A percentile compares a stretch with the other conserved stretches of the same genome.
phyloP scores from a whole-genome alignment of 192 early-diverging fungal species.

The Coemansia sp. region DNA sequence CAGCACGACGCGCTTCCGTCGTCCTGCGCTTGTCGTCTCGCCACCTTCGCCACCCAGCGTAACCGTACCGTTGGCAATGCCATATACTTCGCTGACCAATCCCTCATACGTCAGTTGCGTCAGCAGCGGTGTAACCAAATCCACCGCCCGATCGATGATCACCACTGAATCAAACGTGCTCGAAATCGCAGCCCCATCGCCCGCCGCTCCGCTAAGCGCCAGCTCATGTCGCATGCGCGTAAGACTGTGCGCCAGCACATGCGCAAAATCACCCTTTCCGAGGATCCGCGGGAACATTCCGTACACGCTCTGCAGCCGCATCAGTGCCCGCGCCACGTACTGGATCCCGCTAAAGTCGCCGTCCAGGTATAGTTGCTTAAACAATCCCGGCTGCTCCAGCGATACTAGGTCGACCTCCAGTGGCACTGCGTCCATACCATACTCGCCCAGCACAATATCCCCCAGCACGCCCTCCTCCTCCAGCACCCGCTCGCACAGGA shows the following conservation, averaged over 20 bases:
- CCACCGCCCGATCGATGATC: slow-evolving; percentile 87
- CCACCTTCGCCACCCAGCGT: slow-evolving; percentile 22
- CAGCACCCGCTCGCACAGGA: slow-evolving; percentile 89
- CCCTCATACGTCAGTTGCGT: slow-evolving; percentile 98
- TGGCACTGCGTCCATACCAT: slow-evolving; percentile 85
- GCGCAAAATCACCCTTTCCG: slow-evolving; percentile 85
- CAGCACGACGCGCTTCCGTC: slow-evolving; percentile 75
- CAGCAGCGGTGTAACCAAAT: slow-evolving; percentile 87
- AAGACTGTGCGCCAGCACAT: slow-evolving; percentile 71
- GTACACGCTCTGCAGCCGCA: slow-evolving; percentile 86
- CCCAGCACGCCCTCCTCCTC: slow-evolving; percentile 93
- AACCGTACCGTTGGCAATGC: slow-evolving; percentile 61
- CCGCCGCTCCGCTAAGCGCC: slow-evolving; percentile 37
- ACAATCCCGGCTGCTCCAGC: slow-evolving; percentile 80
- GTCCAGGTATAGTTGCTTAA: slow-evolving; percentile 77
- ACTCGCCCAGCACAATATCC: slow-evolving; percentile 82
- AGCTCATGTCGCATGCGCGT: slow-evolving; percentile 82
- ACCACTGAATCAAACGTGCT: slow-evolving; percentile 77
- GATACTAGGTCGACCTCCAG: slow-evolving; percentile 89
- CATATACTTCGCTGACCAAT: slow-evolving; percentile 90
- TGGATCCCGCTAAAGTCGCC: slow-evolving; percentile 48
- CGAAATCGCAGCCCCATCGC: slow-evolving; percentile 54
- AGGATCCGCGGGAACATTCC: slow-evolving; percentile 89
- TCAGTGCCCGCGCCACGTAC: slow-evolving; percentile 63
- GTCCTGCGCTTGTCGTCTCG: slow-evolving; percentile 29